A percentile compares a stretch with the other conserved stretches of the same genome.
phyloP scores from a whole-genome alignment of 306 rosid genomes.

The Cyamopsis tetragonoloba region DNA sequence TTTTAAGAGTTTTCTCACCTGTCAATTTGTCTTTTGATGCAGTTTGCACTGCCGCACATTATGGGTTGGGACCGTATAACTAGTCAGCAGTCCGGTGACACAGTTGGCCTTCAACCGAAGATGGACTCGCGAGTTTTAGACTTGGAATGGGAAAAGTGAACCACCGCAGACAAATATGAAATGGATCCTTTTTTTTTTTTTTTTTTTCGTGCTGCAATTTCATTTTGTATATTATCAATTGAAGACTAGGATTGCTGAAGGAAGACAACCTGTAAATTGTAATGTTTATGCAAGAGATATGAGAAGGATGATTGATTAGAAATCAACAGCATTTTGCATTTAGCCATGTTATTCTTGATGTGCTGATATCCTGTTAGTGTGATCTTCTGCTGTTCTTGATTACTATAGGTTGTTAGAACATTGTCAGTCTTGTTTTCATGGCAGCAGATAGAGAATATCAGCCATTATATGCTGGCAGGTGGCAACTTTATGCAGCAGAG shows the following conservation, averaged over 20 bases:
- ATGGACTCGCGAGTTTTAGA: constrained; percentile 32
- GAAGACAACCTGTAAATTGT: constrained; percentile 23
- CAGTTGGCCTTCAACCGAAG: constrained; percentile 35
- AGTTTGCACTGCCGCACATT: constrained; percentile 89
- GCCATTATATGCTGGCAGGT: neutral
- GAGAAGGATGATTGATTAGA: constrained; percentile 10
- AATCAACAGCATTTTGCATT: neutral
- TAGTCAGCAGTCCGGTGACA: constrained; percentile 31
- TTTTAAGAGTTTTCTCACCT: neutral
- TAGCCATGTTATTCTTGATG: constrained; percentile 3
- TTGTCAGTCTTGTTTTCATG: neutral
- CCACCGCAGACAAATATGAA: constrained; percentile 19
- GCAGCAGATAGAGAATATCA: neutral
- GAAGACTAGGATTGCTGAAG: constrained; percentile 19
- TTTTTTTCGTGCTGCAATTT: constrained; percentile 8
- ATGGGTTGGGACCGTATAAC: constrained; percentile 84
- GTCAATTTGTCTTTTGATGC: constrained; percentile 20
- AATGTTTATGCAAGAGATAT: neutral
- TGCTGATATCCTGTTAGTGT: neutral
- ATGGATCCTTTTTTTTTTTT: constrained; percentile 24
- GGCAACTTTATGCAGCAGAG: neutral
- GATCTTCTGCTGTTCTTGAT: neutral
- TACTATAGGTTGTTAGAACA: constrained; percentile 13
- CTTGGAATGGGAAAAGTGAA: constrained; percentile 81
- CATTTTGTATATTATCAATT: constrained; percentile 20